Base-by-base conservation (phyloP, 2,329 filamentous ascomycete genomes). In the Talaromyces amestolkiae region DNA sequence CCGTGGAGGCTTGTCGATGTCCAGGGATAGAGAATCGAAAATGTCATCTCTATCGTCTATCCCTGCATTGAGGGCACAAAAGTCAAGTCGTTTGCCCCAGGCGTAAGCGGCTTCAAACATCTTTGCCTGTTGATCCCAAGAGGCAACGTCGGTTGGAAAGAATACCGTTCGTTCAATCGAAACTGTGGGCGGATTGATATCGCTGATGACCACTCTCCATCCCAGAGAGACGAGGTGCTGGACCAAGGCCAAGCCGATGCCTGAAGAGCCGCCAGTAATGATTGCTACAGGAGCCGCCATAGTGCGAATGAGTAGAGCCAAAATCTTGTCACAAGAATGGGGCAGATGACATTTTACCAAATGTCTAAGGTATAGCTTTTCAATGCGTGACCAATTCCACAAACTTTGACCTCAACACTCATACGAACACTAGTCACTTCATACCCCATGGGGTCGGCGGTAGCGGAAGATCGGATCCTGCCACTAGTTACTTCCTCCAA, bases 21-120 rank as follows among this genome's bases (percentile, higher is more conserved):
- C 19, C 15, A 54, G 22, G 24, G 49, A 54, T 22, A 54, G 49
- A 54, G 49, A 54, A 17, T 54, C 49, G 9, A 54, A 54, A 7
- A 54, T 11, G 31, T 54, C 49, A 22, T 54, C 49, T 54, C 49
- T 54, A 27, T 54, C 49, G 17, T 54, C 49, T 4, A 54, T 22
- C 6, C 49, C 49, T 54, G 49, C 49, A 54, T 54, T 54, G 49
- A 54, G 49, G 49, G 49, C 49, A 22, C 49, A 54, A 54, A 27
- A 54, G 31, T 54, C 49, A 31, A 54, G 31, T 17, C 49, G 8
- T 54, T 31, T 54, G 22, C 22, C 49, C 49, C 49, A 54, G 11
- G 49, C 49, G 15, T 54, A 54, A 3, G 49, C 49, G 5, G 15
- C 22, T 54, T 54, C 49, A 22, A 54, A 54, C 49, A 54, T 33